phyloP scores from a whole-genome alignment of 2,329 filamentous ascomycete species.

The Fusarium sp. region DNA sequence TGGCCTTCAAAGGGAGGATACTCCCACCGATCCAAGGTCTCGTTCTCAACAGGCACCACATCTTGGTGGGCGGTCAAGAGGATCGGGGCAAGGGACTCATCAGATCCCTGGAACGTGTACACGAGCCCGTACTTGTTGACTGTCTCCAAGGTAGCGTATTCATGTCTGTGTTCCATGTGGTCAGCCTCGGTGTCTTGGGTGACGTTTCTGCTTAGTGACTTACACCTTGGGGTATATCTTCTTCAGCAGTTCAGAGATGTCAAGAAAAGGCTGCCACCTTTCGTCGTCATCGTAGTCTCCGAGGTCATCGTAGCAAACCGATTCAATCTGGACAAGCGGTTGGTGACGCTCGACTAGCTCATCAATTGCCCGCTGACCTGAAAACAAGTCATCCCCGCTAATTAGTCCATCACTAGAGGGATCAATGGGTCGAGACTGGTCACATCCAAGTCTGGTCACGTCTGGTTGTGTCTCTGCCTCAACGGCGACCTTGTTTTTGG shows the following conservation, averaged over 20 bases:
- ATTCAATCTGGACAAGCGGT: conserved; percentile 60
- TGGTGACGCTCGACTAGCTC: conserved; percentile 57
- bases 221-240: conserved; percentile 57
- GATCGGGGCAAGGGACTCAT: conserved; percentile 53
- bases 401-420: conserved; percentile 43
- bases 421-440: conserved; percentile 43
- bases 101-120: conserved; percentile 63
- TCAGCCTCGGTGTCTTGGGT: not conserved
- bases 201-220: conserved; percentile 16
- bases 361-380: conserved; percentile 41
- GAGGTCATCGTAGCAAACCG: conserved; percentile 62
- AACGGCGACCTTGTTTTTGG: not conserved
- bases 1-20: conserved; percentile 51
- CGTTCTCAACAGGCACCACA: conserved; percentile 53
- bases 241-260: conserved; percentile 56
- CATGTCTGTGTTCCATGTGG: conserved; percentile 44
- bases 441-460: conserved; percentile 27
- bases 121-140: conserved; percentile 68
- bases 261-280: conserved; percentile 60
- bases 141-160: conserved; percentile 55
- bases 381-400: conserved; percentile 43
- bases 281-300: conserved; percentile 59
- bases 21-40: conserved; percentile 48
- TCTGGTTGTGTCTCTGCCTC: not conserved
- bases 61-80: conserved; percentile 53